These are phyloP conservation scores for Ophiostoma pallidulum DNA, from an alignment of 2,329 filamentous ascomycete species.

Conservation along the genomic window DNA sequence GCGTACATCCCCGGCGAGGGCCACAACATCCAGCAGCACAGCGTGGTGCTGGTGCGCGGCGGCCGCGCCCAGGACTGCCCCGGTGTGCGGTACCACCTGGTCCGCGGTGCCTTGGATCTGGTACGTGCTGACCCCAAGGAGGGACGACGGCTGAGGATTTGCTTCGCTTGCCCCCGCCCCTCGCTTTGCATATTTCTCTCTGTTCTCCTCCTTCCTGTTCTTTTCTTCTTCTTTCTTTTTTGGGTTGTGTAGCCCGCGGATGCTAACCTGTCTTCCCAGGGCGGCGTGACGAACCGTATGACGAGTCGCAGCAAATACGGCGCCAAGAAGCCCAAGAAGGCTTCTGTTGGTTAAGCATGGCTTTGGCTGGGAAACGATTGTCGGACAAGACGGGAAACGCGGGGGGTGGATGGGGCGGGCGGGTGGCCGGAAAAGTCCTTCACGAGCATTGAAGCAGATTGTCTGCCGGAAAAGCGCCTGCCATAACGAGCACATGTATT, in stretches of 20 bases:
- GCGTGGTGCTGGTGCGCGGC: slow-evolving; percentile 89
- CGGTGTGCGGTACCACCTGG: slow-evolving; percentile 91
- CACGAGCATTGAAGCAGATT: not conserved
- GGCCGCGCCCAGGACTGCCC: slow-evolving; percentile 94
- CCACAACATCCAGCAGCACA: slow-evolving; percentile 98
- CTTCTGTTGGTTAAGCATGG: slow-evolving; percentile 38
- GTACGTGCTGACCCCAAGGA: slow-evolving; percentile 56
- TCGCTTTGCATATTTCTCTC: too few relatives aligned
- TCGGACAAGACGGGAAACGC: too few relatives aligned
- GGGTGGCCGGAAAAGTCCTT: too few relatives aligned
- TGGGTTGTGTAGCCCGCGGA: too few relatives aligned
- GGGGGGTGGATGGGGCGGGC: too few relatives aligned
- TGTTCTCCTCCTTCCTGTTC: not conserved
- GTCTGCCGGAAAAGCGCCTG: not conserved
- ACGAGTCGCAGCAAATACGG: slow-evolving; percentile 92
- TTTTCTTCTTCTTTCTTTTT: not conserved
- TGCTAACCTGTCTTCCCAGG: slow-evolving; percentile 39
- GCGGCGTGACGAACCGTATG: slow-evolving; percentile 77
- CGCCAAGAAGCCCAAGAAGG: slow-evolving; percentile 95
- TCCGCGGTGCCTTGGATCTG: slow-evolving; percentile 86
- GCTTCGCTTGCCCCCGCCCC: too few relatives aligned
- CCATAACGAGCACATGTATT: not conserved
- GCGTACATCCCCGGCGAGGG: slow-evolving; percentile 96
- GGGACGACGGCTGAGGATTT: too few relatives aligned
- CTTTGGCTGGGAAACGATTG: not conserved